Evolutionary conservation across 768 basidiomycete genomes (phyloP).

Genomic region (Russula compacta): DNA sequence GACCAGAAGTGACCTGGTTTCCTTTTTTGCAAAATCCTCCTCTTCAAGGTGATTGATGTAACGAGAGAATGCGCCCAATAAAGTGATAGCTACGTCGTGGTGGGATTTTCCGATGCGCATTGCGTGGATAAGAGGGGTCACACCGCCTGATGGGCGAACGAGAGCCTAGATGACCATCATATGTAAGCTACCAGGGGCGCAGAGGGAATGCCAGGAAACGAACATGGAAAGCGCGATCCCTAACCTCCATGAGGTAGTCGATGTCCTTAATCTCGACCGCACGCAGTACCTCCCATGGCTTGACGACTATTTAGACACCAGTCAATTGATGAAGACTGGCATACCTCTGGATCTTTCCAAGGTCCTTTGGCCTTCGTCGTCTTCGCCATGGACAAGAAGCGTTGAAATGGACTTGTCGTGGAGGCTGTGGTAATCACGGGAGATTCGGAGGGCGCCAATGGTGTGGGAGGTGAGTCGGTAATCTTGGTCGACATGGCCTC

Average conservation of each 20-base stretch:
- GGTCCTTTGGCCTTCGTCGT: slow-evolving; percentile 8
- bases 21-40: slow-evolving; percentile 55
- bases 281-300: slow-evolving; percentile 64
- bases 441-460: neutral
- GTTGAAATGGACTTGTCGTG: slow-evolving; percentile 13
- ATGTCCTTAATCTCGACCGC: slow-evolving; percentile 84
- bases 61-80: slow-evolving; percentile 85
- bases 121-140: slow-evolving; percentile 85
- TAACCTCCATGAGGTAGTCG: slow-evolving; percentile 71
- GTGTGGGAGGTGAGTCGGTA: slow-evolving; percentile 30
- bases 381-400: slow-evolving; percentile 19
- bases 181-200: neutral
- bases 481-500: slow-evolving; percentile 22
- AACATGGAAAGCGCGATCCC: slow-evolving; percentile 74
- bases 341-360: slow-evolving; percentile 19
- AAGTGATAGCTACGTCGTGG: slow-evolving; percentile 74
- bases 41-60: slow-evolving; percentile 87
- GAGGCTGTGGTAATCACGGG: slow-evolving; percentile 2
- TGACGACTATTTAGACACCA: neutral
- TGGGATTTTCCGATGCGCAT: slow-evolving; percentile 72
- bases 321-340: neutral
- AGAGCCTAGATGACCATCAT: slow-evolving; percentile 42
- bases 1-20: slow-evolving; percentile 67
- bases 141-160: slow-evolving; percentile 75
- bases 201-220: slow-evolving; percentile 23